Conservation (phyloP, 2,329 filamentous ascomycete genomes). For the Phoma sp. region DNA sequence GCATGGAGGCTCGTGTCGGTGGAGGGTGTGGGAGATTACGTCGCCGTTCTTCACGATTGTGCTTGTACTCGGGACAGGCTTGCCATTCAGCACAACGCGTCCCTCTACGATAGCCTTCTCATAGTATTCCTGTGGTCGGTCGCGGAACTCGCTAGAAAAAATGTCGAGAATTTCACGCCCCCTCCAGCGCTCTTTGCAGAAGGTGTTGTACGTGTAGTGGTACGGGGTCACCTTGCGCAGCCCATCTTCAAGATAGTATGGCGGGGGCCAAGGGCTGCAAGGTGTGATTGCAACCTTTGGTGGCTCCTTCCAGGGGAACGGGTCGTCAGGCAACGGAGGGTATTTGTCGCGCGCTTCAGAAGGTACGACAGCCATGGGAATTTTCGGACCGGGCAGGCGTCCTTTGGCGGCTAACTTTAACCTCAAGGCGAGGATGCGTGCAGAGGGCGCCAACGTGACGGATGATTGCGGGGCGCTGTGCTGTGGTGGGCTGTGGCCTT, state of each 20-base stretch:
- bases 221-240: conserved; percentile 86
- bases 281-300: conserved; percentile 59
- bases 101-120: conserved; percentile 79
- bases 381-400: conserved; percentile 39
- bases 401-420: conserved; percentile 60
- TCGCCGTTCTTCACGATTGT: conserved; percentile 87
- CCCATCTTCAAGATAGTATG: conserved; percentile 85
- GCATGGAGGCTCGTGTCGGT: conserved; percentile 94
- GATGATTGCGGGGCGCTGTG: conserved; percentile 14
- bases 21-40: conserved; percentile 88
- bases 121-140: conserved; percentile 87
- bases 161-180: conserved; percentile 82
- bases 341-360: conserved; percentile 40
- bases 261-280: conserved; percentile 65
- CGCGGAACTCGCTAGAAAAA: conserved; percentile 90
- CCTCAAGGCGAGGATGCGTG: conserved; percentile 60
- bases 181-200: conserved; percentile 93
- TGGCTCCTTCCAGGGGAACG: conserved; percentile 53
- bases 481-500: conserved; percentile 2
- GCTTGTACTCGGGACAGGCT: conserved; percentile 68
- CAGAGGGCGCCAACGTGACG: conserved; percentile 50
- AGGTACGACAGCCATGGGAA: conserved; percentile 54
- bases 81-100: conserved; percentile 80
- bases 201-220: conserved; percentile 93
- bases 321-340: conserved; percentile 40